These are phyloP conservation scores for Scutellaria galericulata DNA, from an alignment of 257 asterid species.

Conservation along the genomic window DNA sequence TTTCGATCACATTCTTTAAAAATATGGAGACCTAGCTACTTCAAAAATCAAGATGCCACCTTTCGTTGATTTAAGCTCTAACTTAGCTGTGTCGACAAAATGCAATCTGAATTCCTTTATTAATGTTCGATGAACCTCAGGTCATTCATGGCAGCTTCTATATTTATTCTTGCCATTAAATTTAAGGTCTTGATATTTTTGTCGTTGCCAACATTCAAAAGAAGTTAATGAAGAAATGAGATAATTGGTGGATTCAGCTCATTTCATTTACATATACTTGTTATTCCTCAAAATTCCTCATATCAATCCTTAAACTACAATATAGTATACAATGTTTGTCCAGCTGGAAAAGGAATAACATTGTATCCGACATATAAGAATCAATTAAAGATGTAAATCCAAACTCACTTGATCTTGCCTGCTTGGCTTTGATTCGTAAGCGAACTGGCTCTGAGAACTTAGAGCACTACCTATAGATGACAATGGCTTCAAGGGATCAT, in stretches of 20 bases:
- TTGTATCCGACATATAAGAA: background rate
- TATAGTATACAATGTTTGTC: background rate
- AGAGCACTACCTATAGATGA: conserved; percentile 21
- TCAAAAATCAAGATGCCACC: too few relatives aligned
- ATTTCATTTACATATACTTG: conserved; percentile 15
- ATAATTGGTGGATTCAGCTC: background rate
- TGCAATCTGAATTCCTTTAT: too few relatives aligned
- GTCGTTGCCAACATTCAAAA: too few relatives aligned
- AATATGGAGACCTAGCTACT: too few relatives aligned
- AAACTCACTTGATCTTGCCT: conserved; percentile 77
- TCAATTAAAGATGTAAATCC: conserved; percentile 70
- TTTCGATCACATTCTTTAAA: too few relatives aligned
- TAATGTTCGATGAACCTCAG: too few relatives aligned
- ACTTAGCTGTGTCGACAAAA: too few relatives aligned
- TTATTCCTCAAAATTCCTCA: conserved; percentile 22
- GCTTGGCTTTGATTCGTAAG: conserved; percentile 46
- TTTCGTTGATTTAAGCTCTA: too few relatives aligned
- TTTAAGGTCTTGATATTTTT: too few relatives aligned
- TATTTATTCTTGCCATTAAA: too few relatives aligned
- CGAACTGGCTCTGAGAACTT: conserved; percentile 46
- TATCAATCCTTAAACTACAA: background rate
- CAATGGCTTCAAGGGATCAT: conserved; percentile 24
- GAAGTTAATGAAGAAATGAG: background rate
- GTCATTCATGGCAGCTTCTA: too few relatives aligned
- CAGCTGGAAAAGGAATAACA: background rate